Conservation (phyloP, 2,329 filamentous ascomycete genomes). For the Penicillium rolfsii region DNA sequence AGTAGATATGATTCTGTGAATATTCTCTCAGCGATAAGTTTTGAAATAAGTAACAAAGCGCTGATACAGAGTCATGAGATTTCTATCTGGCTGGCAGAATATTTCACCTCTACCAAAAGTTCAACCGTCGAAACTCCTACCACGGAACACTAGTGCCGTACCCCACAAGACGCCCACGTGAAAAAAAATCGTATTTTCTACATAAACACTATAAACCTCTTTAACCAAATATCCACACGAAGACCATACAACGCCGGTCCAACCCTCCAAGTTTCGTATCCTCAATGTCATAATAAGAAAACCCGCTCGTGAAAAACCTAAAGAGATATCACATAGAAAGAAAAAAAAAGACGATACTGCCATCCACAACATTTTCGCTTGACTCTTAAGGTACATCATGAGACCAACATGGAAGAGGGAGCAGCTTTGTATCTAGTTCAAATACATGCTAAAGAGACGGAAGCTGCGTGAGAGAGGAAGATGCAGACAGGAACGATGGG, state of each 20-base stretch:
- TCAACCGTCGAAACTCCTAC: no score
- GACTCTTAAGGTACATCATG: constrained; percentile 38
- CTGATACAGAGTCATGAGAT: no score
- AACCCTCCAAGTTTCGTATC: not conserved
- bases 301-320: constrained; percentile 1
- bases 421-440: constrained; percentile 14
- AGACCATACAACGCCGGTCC: constrained; percentile 18
- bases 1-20: no score
- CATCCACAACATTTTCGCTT: constrained; percentile 17
- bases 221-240: constrained; percentile 10
- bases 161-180: not conserved
- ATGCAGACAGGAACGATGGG: constrained; percentile 24
- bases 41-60: not conserved
- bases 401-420: constrained; percentile 16
- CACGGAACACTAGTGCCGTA: no score
- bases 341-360: constrained; percentile 3
- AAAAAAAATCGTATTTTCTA: constrained; percentile 11
- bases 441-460: constrained; percentile 24
- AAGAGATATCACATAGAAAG: not conserved
- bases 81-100: not conserved
- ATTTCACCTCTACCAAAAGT: not conserved
- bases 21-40: no score
- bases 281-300: not conserved
- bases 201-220: constrained; percentile 2
- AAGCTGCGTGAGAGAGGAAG: constrained; percentile 26